phyloP scores from a whole-genome alignment of 805 yeast genomes.

The Saccharomycopsis babjevae region DNA sequence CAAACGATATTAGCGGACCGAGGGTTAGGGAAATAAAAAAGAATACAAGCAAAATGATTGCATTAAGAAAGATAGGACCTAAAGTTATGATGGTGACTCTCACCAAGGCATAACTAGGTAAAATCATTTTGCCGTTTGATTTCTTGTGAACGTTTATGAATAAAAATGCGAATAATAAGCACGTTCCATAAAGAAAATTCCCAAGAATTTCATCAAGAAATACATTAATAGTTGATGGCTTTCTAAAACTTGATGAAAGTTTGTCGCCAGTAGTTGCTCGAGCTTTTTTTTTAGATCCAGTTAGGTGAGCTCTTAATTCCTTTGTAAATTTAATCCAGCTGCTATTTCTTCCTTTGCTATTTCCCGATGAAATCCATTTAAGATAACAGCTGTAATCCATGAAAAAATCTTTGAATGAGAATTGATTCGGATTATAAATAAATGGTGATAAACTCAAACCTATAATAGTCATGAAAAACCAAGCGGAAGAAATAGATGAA shows the following conservation, averaged over 20 bases:
- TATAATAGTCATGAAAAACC: constrained; percentile 52
- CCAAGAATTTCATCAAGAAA: constrained; percentile 33
- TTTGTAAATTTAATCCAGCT: constrained; percentile 43
- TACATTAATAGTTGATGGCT: constrained; percentile 39
- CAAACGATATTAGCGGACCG: constrained; percentile 32
- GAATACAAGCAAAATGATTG: constrained; percentile 28
- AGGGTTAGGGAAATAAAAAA: constrained; percentile 33
- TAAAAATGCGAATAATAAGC: constrained; percentile 37
- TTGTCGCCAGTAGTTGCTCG: constrained; percentile 31
- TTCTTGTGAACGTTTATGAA: constrained; percentile 48
- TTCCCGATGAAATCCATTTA: constrained; percentile 38
- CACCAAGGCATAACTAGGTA: constrained; percentile 29
- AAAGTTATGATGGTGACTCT: constrained; percentile 36
- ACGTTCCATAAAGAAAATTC: constrained; percentile 26
- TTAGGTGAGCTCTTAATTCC: constrained; percentile 40
- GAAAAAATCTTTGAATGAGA: constrained; percentile 52
- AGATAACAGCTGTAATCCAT: constrained; percentile 44
- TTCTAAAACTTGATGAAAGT: constrained; percentile 34
- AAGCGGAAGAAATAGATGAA: constrained; percentile 50
- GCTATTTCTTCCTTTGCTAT: constrained; percentile 27
- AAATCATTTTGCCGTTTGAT: constrained; percentile 20
- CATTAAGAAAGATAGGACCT: constrained; percentile 39
- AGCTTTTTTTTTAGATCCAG: constrained; percentile 44
- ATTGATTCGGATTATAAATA: constrained; percentile 57
- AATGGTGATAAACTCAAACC: constrained; percentile 52